These are phyloP conservation scores for Furcasterigmium furcatum DNA, from an alignment of 2,329 filamentous ascomycete species.

Conservation along the genomic window DNA sequence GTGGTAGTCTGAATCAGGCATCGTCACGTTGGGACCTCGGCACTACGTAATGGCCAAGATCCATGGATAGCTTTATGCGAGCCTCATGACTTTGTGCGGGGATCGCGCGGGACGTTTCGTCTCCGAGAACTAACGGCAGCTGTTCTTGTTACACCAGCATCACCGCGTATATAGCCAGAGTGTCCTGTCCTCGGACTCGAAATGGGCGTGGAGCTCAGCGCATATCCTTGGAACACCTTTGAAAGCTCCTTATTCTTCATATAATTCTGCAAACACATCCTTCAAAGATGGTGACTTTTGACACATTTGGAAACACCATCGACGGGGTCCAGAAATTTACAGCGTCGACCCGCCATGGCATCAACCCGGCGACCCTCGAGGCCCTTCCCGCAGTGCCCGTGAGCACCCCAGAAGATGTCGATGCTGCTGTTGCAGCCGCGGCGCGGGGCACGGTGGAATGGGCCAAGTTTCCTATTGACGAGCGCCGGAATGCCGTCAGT, in stretches of 20 bases:
- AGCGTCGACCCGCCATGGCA: slow-evolving; percentile 37
- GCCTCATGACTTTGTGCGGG: too few species aligned
- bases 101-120: too few species aligned
- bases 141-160: too few species aligned
- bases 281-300: slow-evolving; percentile 26
- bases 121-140: too few species aligned
- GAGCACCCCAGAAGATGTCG: slow-evolving; percentile 42
- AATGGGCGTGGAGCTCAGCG: too few species aligned
- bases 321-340: slow-evolving; percentile 43
- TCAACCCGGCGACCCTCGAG: slow-evolving; percentile 48
- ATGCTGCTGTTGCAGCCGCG: slow-evolving; percentile 44
- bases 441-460: slow-evolving; percentile 43
- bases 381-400: slow-evolving; percentile 48
- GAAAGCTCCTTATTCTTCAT: neutral
- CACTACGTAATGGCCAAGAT: neutral
- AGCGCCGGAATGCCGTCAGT: slow-evolving; percentile 21
- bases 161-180: too few species aligned
- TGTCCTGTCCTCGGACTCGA: too few species aligned
- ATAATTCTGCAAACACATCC: neutral
- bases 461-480: slow-evolving; percentile 27
- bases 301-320: slow-evolving; percentile 46
- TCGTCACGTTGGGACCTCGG: neutral
- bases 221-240: too few species aligned
- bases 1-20: slow-evolving; percentile 1
- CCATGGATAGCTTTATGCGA: neutral